Percentiles rank a stretch among this genome's conserved stretches.
phyloP scores from a whole-genome alignment of 352 stramenopile genomes.

The Globisporangium apiculatum region DNA sequence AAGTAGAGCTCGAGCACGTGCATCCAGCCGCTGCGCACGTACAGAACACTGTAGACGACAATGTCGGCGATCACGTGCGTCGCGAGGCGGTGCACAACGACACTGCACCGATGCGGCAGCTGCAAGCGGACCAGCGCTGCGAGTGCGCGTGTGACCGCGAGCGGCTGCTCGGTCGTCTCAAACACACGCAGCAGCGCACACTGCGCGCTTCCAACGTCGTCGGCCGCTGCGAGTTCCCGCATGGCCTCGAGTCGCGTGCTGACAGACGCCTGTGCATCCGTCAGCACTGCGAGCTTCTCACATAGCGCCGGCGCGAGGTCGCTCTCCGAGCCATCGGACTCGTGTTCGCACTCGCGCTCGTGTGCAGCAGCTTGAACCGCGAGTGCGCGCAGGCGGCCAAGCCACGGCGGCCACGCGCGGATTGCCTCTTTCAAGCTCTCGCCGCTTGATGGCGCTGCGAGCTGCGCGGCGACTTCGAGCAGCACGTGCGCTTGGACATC shows the following conservation, averaged over 20 bases:
- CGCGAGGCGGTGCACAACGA: conserved; percentile 38
- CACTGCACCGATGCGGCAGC: conserved; percentile 36
- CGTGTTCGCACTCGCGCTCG: not conserved
- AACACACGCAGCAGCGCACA: conserved; percentile 48
- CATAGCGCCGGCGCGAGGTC: conserved; percentile 25
- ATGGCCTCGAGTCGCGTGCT: conserved; percentile 52
- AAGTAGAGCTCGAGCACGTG: conserved; percentile 80
- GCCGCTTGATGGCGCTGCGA: conserved; percentile 33
- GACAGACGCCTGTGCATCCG: conserved; percentile 31
- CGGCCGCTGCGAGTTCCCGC: conserved; percentile 31
- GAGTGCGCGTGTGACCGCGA: conserved; percentile 43
- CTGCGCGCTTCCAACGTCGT: conserved; percentile 39
- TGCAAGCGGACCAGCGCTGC: conserved; percentile 33
- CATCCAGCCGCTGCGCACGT: conserved; percentile 77
- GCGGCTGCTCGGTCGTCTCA: conserved; percentile 30
- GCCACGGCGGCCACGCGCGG: conserved; percentile 63
- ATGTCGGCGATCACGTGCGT: conserved; percentile 66
- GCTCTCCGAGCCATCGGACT: not conserved
- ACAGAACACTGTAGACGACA: conserved; percentile 57
- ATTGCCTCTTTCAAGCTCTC: conserved; percentile 61
- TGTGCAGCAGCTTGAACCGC: conserved; percentile 14
- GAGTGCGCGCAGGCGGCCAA: conserved; percentile 41
- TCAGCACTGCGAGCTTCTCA: conserved; percentile 45
- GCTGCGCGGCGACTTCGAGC: conserved; percentile 40
- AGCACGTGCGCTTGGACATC: conserved; percentile 48